Evolutionary conservation across 78 protist species (phyloP), one percentile per base, ranked within the genome.

Genomic region (Speleostelium caveatum): DNA sequence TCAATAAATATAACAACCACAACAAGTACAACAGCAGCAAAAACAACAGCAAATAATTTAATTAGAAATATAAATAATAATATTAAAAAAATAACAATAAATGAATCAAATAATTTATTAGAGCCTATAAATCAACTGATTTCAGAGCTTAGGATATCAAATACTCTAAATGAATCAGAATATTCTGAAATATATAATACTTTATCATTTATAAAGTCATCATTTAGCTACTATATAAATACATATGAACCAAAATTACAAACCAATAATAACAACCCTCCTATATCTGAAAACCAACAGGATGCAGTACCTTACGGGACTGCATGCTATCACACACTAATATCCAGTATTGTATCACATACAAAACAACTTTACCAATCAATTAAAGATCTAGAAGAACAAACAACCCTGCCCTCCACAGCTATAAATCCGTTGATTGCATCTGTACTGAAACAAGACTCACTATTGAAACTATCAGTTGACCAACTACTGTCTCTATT

Each of bases 111-210:
- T 41, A 4, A 68, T 10, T 68, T 7, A n/a, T 45, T 68, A 26
- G 24, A 3, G 60, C 6, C 21, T 5, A n/a, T 22, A 38, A 58
- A 5, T 58, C 39, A 60, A 24, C 12, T 59, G 2, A 60, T 75
- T 60, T 41, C 59, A 21, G 41, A 41, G 39, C 69, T 60, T 1
- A 19, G 17, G 30, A 24, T 19, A 12, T 39, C 58, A 35, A 59
- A 16, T 12, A 32, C 5, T 30, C 69, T 83, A 10, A 45, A 33
- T 33, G 62, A 68, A 0, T 53, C 36, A 68, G 80, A 83, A 16
- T 83, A 32, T 42, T 69, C 79, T 33, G 91, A 83, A 63, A 26
- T 83, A 12, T 69, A 83, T 63, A 83, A 83, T 60, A 83, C 91
- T 8, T 33, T 41, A 0, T 6, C 24, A 5, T 83, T 83, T 83